phyloP scores from a whole-genome alignment of 768 basidiomycete species.

The Lactifluus volemus region DNA sequence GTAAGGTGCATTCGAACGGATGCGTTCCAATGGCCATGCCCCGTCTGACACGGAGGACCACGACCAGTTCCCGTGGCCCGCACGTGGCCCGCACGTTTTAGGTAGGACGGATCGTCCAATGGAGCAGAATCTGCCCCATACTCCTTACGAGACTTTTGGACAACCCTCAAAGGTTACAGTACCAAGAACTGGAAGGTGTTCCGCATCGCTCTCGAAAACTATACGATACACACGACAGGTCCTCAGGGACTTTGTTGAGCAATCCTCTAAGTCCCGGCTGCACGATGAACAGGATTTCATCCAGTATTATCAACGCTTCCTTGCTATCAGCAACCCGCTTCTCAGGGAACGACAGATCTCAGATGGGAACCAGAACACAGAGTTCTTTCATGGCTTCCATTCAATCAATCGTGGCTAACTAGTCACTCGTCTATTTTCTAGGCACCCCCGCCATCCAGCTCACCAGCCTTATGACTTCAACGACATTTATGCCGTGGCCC shows the following conservation, averaged over 20 bases:
- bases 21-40: no score
- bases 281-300: not conserved
- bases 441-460: not conserved
- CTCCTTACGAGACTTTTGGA: not conserved
- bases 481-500: no score
- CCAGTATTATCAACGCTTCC: not conserved
- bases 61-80: no score
- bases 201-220: not conserved
- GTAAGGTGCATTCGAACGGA: no score
- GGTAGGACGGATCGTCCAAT: no score
- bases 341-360: not conserved
- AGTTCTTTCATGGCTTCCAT: not conserved
- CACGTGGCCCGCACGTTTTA: no score
- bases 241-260: not conserved
- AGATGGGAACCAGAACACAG: not conserved
- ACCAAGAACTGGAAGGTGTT: not conserved
- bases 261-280: not conserved
- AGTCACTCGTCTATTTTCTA: fast-evolving
- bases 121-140: no score
- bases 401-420: not conserved
- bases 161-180: not conserved
- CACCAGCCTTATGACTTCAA: no score
- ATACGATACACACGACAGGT: not conserved
- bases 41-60: no score
- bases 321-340: not conserved